Evolutionary conservation across 148 eudicot species (phyloP).

Genomic region (Diospyros kaki): DNA sequence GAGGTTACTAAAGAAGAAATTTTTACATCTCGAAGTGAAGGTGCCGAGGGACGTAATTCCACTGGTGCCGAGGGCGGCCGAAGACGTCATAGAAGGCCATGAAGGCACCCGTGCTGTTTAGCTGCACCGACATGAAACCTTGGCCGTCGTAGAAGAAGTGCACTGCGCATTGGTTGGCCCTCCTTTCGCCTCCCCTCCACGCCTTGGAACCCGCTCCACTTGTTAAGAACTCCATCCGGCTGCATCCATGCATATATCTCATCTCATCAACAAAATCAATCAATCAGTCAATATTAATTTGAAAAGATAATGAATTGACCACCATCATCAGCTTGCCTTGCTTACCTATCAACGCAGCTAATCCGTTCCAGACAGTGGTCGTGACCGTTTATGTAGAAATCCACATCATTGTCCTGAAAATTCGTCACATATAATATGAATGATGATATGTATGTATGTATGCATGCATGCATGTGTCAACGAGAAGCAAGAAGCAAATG

Average conservation of each 20-base stretch:
- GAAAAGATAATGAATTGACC: not conserved
- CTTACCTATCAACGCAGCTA: conserved; percentile 58
- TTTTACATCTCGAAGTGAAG: too few species aligned
- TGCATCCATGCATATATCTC: conserved; percentile 7
- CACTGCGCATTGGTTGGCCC: not conserved
- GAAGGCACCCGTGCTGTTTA: not conserved
- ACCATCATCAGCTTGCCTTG: too few species aligned
- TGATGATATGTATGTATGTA: too few species aligned
- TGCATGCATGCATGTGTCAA: too few species aligned
- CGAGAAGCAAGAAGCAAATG: too few species aligned
- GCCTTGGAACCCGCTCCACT: conserved; percentile 14
- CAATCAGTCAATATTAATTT: not conserved
- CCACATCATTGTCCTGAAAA: conserved; percentile 55
- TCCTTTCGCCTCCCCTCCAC: conserved; percentile 1
- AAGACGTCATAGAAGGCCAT: not conserved
- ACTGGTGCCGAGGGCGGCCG: not conserved
- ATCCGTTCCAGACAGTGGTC: conserved; percentile 87
- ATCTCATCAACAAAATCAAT: too few species aligned
- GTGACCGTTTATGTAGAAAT: conserved; percentile 78
- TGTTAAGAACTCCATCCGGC: conserved; percentile 19
- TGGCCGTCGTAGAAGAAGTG: conserved; percentile 6
- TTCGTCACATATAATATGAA: not conserved
- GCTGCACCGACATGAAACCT: conserved; percentile 8
- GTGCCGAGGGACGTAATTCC: too few species aligned
- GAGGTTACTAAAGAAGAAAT: too few species aligned